Conservation (phyloP, 371 early-diverging fungal genomes). For the Haplosporangium sp. region DNA sequence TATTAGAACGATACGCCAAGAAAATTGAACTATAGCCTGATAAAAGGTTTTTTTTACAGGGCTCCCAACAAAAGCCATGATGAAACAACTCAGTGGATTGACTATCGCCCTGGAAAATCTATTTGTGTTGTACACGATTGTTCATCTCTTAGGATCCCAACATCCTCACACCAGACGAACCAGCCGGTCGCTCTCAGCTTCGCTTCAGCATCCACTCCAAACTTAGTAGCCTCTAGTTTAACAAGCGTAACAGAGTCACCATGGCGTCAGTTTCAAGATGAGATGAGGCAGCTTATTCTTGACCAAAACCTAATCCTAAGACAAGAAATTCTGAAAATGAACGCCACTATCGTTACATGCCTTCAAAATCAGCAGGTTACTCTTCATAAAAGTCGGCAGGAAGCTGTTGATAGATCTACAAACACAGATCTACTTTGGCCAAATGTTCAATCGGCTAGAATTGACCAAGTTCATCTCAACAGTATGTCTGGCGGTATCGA, state of each 20-base stretch:
- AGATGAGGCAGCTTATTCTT: not conserved
- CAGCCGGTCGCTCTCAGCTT: not conserved
- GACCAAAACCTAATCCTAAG: not conserved
- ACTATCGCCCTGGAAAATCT: not conserved
- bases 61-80: not conserved
- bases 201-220: not conserved
- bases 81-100: slow-evolving; percentile 1
- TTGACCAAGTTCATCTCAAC: not conserved
- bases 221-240: not conserved
- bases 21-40: too few species aligned
- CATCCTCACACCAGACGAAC: not conserved
- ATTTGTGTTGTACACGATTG: slow-evolving; percentile 10
- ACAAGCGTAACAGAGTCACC: not conserved
- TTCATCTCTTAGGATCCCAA: not conserved
- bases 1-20: not conserved
- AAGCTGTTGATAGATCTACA: not conserved
- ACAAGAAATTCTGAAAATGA: not conserved
- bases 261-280: not conserved
- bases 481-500: not conserved
- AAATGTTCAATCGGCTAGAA: not conserved
- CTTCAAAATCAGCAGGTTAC: not conserved
- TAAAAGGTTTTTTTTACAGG: not conserved
- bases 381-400: not conserved
- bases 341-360: not conserved
- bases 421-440: not conserved